These are phyloP conservation scores for Rhytidiadelphus loreus DNA, from an alignment of 225 moss, liverwort and hornwort species.

Conservation along the genomic window DNA sequence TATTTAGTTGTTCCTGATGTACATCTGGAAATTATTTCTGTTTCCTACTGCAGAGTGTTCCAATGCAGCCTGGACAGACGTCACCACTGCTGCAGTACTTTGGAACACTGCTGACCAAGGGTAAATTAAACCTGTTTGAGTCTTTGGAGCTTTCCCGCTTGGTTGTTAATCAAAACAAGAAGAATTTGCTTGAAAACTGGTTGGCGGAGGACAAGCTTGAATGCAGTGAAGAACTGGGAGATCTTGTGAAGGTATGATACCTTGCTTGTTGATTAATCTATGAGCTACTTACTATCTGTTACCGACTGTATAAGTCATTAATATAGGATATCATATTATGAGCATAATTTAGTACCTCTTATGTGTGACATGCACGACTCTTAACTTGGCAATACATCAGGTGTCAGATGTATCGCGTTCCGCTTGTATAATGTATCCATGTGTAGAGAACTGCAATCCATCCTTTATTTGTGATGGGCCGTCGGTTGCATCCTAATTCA, in stretches of 20 bases:
- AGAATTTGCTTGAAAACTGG: conserved; percentile 95
- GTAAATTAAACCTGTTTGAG: conserved; percentile 80
- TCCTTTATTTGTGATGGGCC: not conserved
- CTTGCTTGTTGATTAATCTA: not conserved
- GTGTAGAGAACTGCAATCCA: not conserved
- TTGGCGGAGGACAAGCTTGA: conserved; percentile 99
- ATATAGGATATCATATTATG: not conserved
- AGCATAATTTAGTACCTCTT: not conserved
- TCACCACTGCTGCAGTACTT: conserved; percentile 96
- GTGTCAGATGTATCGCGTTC: not conserved
- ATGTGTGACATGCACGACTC: not conserved
- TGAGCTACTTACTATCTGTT: not conserved
- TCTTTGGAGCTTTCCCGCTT: conserved; percentile 92
- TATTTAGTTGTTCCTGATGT: not conserved
- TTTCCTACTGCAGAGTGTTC: conserved; percentile 75
- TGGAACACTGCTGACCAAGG: conserved; percentile 88
- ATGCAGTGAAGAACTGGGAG: conserved; percentile 97
- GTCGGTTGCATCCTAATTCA: not conserved
- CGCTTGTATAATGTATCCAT: not conserved
- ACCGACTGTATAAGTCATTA: not conserved
- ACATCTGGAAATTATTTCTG: not conserved
- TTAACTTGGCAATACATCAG: not conserved
- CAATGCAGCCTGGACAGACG: conserved; percentile 86
- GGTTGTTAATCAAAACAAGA: conserved; percentile 97
- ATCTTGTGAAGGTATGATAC: conserved; percentile 78